Evolutionary conservation across 2,329 filamentous ascomycete genomes (phyloP).

Genomic region (Fonsecaea nubica): DNA sequence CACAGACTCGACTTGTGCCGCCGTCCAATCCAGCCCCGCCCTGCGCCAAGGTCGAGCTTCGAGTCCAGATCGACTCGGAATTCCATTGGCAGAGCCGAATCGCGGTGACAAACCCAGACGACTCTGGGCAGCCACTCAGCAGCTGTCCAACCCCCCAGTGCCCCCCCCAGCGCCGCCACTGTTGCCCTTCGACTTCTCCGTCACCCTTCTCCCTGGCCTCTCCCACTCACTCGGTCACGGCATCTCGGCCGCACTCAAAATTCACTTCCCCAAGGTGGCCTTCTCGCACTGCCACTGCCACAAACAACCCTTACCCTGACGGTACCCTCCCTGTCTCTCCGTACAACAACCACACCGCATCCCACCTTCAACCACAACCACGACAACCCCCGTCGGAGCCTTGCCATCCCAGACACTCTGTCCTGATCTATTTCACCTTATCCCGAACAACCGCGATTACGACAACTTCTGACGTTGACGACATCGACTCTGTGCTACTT

Average conservation of each 20-base stretch:
- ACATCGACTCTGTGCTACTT: slow-evolving; percentile 1
- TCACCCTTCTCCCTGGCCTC: not conserved
- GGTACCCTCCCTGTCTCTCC: slow-evolving; percentile 12
- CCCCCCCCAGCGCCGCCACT: slow-evolving; percentile 8
- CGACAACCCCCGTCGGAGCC: slow-evolving; percentile 14
- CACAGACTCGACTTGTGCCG: slow-evolving; percentile 14
- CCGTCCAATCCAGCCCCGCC: slow-evolving; percentile 14
- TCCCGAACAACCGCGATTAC: slow-evolving; percentile 8
- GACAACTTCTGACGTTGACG: slow-evolving; percentile 12
- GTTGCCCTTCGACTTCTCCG: slow-evolving; percentile 8
- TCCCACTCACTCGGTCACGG: slow-evolving; percentile 13
- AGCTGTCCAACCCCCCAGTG: slow-evolving; percentile 7
- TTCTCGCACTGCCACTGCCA: slow-evolving; percentile 17
- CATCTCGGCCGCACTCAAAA: slow-evolving; percentile 16
- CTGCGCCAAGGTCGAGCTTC: slow-evolving; percentile 12
- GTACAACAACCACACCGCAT: slow-evolving; percentile 17
- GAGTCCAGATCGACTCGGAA: slow-evolving; percentile 12
- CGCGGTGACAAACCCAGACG: not conserved
- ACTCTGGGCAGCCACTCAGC: not conserved
- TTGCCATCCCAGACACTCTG: slow-evolving; percentile 20
- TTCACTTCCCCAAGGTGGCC: slow-evolving; percentile 7
- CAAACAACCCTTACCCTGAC: slow-evolving; percentile 15
- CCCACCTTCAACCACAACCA: slow-evolving; percentile 16
- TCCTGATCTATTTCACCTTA: slow-evolving; percentile 9
- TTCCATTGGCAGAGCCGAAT: slow-evolving; percentile 19